Evolutionary conservation across 257 asterid genomes (phyloP).

Genomic region (Penstemon newberryi): DNA sequence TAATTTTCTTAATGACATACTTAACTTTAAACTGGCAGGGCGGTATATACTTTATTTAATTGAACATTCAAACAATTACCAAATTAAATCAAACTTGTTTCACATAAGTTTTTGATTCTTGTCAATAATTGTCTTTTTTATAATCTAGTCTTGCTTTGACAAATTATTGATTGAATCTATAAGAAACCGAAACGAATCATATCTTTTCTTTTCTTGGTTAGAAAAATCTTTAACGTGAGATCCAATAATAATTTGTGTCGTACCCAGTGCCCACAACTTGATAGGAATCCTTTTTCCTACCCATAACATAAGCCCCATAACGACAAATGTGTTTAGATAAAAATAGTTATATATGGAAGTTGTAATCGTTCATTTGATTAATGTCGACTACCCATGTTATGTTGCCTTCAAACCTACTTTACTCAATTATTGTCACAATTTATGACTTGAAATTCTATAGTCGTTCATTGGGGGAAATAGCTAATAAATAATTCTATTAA

Average conservation of each 20-base stretch:
- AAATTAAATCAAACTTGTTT: no score
- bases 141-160: background rate
- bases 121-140: background rate
- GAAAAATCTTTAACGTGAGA: background rate
- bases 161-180: background rate
- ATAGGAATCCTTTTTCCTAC: background rate
- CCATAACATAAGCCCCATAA: background rate
- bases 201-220: background rate
- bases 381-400: background rate
- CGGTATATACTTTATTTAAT: no score
- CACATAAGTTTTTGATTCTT: no score
- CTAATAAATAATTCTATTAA: no score
- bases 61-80: no score
- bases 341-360: background rate
- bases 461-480: no score
- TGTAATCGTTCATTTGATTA: background rate
- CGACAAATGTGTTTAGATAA: background rate
- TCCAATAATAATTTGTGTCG: background rate
- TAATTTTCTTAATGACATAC: no score
- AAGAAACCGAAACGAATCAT: background rate
- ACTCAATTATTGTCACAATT: background rate
- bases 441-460: background rate
- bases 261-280: background rate
- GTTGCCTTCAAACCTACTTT: background rate
- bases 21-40: no score